Base-by-base conservation (phyloP, 805 yeast species). In the Candida tibetensis region DNA sequence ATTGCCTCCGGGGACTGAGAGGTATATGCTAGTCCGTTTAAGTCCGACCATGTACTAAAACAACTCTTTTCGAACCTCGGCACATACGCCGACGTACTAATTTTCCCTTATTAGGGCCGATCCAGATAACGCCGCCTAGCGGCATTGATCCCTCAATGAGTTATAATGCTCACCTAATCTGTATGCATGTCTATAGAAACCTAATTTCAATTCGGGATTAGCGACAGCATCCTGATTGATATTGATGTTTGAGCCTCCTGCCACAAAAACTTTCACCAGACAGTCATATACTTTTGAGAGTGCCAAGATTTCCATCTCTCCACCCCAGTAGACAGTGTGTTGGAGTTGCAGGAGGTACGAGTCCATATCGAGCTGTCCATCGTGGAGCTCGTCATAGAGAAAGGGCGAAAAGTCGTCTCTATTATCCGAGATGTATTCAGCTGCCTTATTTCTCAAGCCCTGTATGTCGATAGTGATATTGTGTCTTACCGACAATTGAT, bases 81-180 rank as follows among this genome's bases (percentile, higher is more conserved):
- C n/a, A n/a, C n/a, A n/a, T n/a, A n/a, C n/a, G n/a, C n/a, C n/a
- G n/a, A n/a, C n/a, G n/a, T n/a, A n/a, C n/a, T n/a, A n/a, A n/a
- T n/a, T n/a, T n/a, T n/a, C n/a, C n/a, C n/a, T n/a, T n/a, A n/a
- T n/a, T n/a, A n/a, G n/a, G n/a, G n/a, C n/a, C n/a, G n/a, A n/a
- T n/a, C n/a, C n/a, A n/a, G n/a, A n/a, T n/a, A n/a, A n/a, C n/a
- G n/a, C n/a, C 9, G 7, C 17, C 16, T 28, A 27, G 14, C 14
- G 7, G 14, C 12, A 25, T 23, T 39, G 26, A 32, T 55, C 57
- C 26, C 66, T 48, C 26, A 68, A 53, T 19, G 96, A 87, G 57
- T 91, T 91, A 62, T 91, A 91, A 64, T 91, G 99, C 63, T 90
- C 98, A 18, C 99, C 99, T 17, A 91, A 72, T 0, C 96, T 93